Conservation (phyloP, 345 rosid genomes). For the Dipteronia dyeriana region DNA sequence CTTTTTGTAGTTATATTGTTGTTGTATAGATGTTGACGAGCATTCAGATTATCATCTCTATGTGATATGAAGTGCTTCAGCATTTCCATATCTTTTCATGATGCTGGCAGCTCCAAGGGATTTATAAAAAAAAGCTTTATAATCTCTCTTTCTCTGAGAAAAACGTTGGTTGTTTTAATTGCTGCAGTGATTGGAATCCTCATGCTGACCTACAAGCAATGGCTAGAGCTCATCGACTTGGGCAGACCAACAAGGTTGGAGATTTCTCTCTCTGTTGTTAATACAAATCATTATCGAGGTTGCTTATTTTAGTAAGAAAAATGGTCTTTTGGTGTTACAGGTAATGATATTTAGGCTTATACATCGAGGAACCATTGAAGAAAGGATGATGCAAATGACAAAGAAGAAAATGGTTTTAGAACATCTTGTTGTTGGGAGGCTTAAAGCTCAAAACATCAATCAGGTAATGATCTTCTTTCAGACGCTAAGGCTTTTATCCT, state of each 20-base stretch:
- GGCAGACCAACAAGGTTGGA: conserved; percentile 93
- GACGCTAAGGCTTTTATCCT: conserved; percentile 6
- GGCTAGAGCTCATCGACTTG: conserved; percentile 99
- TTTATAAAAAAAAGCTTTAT: not conserved
- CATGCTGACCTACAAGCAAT: conserved; percentile 99
- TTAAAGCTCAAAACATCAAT: conserved; percentile 93
- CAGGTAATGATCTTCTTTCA: conserved; percentile 57
- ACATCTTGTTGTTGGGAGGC: conserved; percentile 99
- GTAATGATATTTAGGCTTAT: conserved; percentile 95
- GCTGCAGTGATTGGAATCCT: conserved; percentile 97
- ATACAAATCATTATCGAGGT: not conserved
- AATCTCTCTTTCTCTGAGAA: conserved; percentile 7
- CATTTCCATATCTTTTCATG: not conserved
- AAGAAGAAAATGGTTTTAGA: conserved; percentile 99
- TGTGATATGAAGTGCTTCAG: not conserved
- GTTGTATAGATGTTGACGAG: not conserved
- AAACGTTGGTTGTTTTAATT: conserved; percentile 5
- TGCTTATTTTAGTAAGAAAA: not conserved
- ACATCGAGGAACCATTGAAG: conserved; percentile 94
- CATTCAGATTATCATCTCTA: not conserved
- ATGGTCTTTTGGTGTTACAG: conserved; percentile 45
- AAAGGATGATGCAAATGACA: conserved; percentile 98
- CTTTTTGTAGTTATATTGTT: not conserved
- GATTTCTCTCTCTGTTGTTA: conserved; percentile 8
- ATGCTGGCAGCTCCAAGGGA: conserved; percentile 8